phyloP scores from a whole-genome alignment of 2,329 filamentous ascomycete genomes.

The Exophiala aquamarina region DNA sequence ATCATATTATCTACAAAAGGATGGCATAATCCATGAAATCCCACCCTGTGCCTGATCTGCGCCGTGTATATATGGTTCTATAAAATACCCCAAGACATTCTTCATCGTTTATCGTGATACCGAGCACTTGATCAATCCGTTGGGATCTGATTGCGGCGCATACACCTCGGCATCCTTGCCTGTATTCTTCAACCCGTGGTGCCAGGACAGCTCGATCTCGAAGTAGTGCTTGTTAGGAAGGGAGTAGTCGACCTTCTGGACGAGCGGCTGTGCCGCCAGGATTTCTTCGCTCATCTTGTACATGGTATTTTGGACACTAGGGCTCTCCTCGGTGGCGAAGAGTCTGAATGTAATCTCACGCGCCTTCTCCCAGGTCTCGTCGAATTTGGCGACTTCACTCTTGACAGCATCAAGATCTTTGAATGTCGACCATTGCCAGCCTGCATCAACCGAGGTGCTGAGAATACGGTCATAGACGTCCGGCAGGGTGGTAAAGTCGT shows the following conservation, averaged over 20 bases:
- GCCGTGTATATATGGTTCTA: too few species aligned
- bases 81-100: slow-evolving; percentile 29
- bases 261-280: slow-evolving; percentile 69
- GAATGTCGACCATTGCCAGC: slow-evolving; percentile 82
- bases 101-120: slow-evolving; percentile 51
- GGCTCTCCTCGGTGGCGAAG: slow-evolving; percentile 86
- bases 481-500: slow-evolving; percentile 86
- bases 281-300: slow-evolving; percentile 97
- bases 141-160: slow-evolving; percentile 87
- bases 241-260: slow-evolving; percentile 74
- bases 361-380: slow-evolving; percentile 75
- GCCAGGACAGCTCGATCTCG: slow-evolving; percentile 95
- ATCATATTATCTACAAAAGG: slow-evolving; percentile 12
- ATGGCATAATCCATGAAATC: slow-evolving; percentile 5
- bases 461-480: slow-evolving; percentile 96
- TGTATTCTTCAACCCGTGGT: slow-evolving; percentile 92
- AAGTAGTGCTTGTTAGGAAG: slow-evolving; percentile 99
- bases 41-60: background rate
- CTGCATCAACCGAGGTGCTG: slow-evolving; percentile 85
- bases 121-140: slow-evolving; percentile 92
- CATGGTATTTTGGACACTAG: slow-evolving; percentile 96
- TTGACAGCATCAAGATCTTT: slow-evolving; percentile 66
- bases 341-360: slow-evolving; percentile 83
- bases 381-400: slow-evolving; percentile 65
- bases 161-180: slow-evolving; percentile 95